Conservation (phyloP, 2,329 filamentous ascomycete species). For the Venturia oleaginea region DNA sequence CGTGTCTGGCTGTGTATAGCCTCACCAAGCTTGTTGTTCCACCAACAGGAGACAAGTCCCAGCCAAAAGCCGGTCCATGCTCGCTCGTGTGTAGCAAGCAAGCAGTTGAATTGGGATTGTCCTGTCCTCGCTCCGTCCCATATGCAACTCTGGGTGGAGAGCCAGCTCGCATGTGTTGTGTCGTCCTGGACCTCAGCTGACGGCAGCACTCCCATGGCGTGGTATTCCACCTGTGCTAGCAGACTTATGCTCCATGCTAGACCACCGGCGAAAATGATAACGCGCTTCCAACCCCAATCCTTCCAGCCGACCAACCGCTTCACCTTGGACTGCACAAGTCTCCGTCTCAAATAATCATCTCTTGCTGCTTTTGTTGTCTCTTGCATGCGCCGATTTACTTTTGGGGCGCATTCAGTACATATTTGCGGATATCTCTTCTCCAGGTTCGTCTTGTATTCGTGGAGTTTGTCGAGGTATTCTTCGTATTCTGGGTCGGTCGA, state of each 20-base stretch:
- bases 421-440: constrained; percentile 84
- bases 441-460: constrained; percentile 60
- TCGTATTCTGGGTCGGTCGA: constrained; percentile 58
- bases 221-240: constrained; percentile 28
- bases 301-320: constrained; percentile 54
- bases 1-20: constrained; percentile 48
- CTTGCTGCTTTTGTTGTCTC: constrained; percentile 71
- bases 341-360: constrained; percentile 64
- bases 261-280: constrained; percentile 37
- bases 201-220: constrained; percentile 22
- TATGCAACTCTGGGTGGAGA: background rate
- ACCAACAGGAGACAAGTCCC: constrained; percentile 50
- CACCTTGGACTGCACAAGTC: background rate
- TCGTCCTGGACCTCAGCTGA: constrained; percentile 20
- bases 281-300: constrained; percentile 27
- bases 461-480: constrained; percentile 59
- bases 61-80: constrained; percentile 34
- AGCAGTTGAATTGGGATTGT: constrained; percentile 18
- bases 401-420: constrained; percentile 69
- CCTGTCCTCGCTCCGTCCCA: background rate
- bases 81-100: constrained; percentile 19
- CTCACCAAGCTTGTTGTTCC: constrained; percentile 59
- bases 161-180: background rate
- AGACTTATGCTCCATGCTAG: constrained; percentile 32
- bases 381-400: constrained; percentile 59